Conservation (phyloP, 352 stramenopile genomes). For the Globisporangium carolinianum region DNA sequence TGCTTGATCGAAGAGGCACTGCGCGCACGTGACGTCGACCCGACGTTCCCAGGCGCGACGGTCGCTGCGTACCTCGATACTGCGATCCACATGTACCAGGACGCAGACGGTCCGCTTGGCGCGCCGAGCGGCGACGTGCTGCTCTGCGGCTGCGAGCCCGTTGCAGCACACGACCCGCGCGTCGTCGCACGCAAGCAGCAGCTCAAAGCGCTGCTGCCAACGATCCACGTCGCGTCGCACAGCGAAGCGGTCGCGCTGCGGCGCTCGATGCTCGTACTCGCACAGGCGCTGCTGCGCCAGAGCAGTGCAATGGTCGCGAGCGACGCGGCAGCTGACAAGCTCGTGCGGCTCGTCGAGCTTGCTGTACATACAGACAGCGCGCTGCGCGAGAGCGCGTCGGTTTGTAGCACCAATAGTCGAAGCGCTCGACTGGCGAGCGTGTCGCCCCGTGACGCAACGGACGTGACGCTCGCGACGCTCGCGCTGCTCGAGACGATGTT, state of each 20-base stretch:
- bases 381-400: constrained; percentile 11
- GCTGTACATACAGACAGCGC: constrained; percentile 31
- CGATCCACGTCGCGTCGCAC: constrained; percentile 37
- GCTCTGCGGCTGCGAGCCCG: constrained; percentile 44
- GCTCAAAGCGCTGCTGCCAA: constrained; percentile 40
- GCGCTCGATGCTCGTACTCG: constrained; percentile 24
- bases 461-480: constrained; percentile 23
- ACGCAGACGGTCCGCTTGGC: constrained; percentile 42
- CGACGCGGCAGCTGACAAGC: constrained; percentile 20
- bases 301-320: constrained; percentile 26
- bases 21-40: constrained; percentile 20
- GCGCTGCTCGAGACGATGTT: constrained; percentile 32
- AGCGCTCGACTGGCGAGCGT: constrained; percentile 1
- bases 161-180: constrained; percentile 16
- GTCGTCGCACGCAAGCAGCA: constrained; percentile 31
- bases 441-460: constrained; percentile 16
- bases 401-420: constrained; percentile 1
- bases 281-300: constrained; percentile 23
- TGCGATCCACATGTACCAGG: constrained; percentile 57
- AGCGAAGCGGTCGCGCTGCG: constrained; percentile 25
- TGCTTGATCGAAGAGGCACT: constrained; percentile 47
- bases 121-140: constrained; percentile 22
- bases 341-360: constrained; percentile 31
- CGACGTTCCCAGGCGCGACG: constrained; percentile 14
- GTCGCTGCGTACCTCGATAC: constrained; percentile 52